phyloP scores from a whole-genome alignment of 352 stramenopile genomes.

The Phytopythium oedochilum region DNA sequence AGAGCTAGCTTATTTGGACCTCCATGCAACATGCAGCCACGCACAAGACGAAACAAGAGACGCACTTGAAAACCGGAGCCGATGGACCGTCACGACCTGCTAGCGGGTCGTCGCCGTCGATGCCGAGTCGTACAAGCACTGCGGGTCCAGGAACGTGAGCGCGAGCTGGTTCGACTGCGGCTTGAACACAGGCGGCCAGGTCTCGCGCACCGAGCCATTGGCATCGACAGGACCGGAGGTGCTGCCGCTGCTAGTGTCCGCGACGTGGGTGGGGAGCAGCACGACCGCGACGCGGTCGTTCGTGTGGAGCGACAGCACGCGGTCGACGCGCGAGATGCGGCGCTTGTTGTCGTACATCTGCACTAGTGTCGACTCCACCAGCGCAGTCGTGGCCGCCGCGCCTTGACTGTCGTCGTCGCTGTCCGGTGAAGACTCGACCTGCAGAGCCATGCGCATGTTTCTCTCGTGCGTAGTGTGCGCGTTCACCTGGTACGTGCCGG shows the following conservation, averaged over 20 bases:
- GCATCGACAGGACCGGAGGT: neutral
- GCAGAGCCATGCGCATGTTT: constrained; percentile 17
- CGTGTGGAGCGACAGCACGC: constrained; percentile 17
- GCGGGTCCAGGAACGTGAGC: constrained; percentile 21
- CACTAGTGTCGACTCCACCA: constrained; percentile 23
- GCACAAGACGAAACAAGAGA: no score
- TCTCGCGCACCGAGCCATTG: constrained; percentile 3
- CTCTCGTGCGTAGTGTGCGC: constrained; percentile 30
- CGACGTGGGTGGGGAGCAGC: constrained; percentile 6
- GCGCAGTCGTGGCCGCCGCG: neutral
- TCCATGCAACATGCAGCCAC: no score
- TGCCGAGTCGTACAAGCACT: constrained; percentile 7
- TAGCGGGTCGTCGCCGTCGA: neutral
- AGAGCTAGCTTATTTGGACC: no score
- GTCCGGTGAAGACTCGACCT: constrained; percentile 3
- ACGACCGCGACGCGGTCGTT: constrained; percentile 26
- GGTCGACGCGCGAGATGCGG: constrained; percentile 32
- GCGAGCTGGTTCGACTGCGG: constrained; percentile 24
- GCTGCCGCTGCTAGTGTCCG: neutral
- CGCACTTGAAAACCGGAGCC: no score
- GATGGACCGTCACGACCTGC: no score
- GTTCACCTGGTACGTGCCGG: constrained; percentile 42
- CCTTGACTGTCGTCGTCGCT: neutral
- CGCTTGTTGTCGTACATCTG: constrained; percentile 36
- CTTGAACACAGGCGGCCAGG: constrained; percentile 22